phyloP scores from a whole-genome alignment of 306 rosid species.

The Prunus mongolica region DNA sequence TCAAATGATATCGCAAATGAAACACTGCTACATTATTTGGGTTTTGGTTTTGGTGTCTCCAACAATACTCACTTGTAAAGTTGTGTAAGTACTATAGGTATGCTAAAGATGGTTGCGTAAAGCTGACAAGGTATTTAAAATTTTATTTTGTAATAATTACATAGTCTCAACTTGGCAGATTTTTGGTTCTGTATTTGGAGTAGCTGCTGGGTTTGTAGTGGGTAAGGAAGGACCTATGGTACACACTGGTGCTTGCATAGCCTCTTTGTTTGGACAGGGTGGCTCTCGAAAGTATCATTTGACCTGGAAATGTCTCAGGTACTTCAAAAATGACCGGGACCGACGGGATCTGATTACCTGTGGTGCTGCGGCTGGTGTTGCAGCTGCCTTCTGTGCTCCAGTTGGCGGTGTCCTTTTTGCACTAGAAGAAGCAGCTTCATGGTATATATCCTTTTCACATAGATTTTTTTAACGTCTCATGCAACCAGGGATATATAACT shows the following conservation, averaged over 20 bases:
- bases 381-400: constrained; percentile 86
- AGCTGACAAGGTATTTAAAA: neutral
- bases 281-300: constrained; percentile 63
- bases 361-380: constrained; percentile 92
- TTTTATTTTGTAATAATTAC: neutral
- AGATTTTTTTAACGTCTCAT: neutral
- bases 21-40: neutral
- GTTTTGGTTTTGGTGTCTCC: neutral
- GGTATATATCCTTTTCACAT: constrained; percentile 47
- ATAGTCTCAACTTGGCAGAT: constrained; percentile 44
- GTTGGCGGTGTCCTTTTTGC: constrained; percentile 93
- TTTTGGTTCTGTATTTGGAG: constrained; percentile 75
- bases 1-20: neutral
- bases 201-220: constrained; percentile 75
- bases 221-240: constrained; percentile 95
- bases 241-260: constrained; percentile 84
- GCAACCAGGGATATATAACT: neutral
- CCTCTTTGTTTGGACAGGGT: constrained; percentile 71
- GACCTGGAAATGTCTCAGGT: constrained; percentile 74
- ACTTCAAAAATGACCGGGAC: constrained; percentile 74
- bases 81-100: too few relatives aligned
- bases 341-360: constrained; percentile 76
- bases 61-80: neutral
- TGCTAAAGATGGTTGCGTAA: too few relatives aligned
- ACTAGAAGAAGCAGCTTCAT: constrained; percentile 87